Evolutionary conservation across 495 filamentous ascomycete genomes (phyloP).

Genomic region (Xylaria sp.): DNA sequence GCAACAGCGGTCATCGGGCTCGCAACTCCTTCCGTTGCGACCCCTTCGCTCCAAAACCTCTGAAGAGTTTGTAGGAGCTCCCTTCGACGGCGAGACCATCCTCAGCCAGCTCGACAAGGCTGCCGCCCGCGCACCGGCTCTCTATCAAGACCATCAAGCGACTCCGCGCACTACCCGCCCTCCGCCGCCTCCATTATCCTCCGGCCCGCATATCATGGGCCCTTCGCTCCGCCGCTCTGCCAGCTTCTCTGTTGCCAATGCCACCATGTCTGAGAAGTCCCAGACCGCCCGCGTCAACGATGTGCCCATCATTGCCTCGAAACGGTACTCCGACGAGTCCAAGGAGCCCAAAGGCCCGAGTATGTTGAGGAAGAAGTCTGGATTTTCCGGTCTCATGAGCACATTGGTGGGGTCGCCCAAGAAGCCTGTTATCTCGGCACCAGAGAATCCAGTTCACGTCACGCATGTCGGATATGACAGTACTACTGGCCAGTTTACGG

Average conservation of each 20-base stretch:
- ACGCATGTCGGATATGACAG: constrained; percentile 98
- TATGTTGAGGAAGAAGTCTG: constrained; percentile 83
- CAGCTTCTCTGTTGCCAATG: constrained; percentile 72
- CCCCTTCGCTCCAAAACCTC: constrained; percentile 69
- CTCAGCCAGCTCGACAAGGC: constrained; percentile 71
- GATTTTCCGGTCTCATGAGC: constrained; percentile 94
- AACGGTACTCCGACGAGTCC: constrained; percentile 87
- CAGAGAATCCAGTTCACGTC: constrained; percentile 96
- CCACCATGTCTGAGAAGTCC: constrained; percentile 56
- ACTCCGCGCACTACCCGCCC: constrained; percentile 46
- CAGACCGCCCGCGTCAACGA: constrained; percentile 60
- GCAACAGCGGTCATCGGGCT: constrained; percentile 37
- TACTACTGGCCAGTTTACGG: constrained; percentile 94
- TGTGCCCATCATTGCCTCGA: constrained; percentile 65
- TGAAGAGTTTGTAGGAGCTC: constrained; percentile 74
- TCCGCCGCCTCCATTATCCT: constrained; percentile 59
- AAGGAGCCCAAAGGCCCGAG: constrained; percentile 63
- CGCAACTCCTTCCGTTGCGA: constrained; percentile 40
- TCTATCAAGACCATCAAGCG: constrained; percentile 45
- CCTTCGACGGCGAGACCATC: constrained; percentile 73
- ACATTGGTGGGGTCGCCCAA: constrained; percentile 90
- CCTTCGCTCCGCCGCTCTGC: constrained; percentile 77
- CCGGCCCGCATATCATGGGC: constrained; percentile 63
- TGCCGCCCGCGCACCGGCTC: constrained; percentile 57
- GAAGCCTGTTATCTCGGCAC: constrained; percentile 90